Evolutionary conservation across 805 yeast genomes (phyloP).

Genomic region (Candida nitratophila): DNA sequence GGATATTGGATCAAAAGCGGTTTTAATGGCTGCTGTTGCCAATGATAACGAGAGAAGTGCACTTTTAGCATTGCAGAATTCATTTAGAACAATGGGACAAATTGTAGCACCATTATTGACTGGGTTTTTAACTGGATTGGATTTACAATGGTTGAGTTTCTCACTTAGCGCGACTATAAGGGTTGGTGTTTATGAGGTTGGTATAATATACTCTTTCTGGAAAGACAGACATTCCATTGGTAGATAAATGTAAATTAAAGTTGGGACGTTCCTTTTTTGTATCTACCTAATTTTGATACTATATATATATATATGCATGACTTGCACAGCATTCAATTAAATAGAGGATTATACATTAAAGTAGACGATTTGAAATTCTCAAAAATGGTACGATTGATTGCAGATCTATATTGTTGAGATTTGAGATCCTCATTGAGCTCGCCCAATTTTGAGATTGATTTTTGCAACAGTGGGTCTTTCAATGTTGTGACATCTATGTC

Average conservation of each 20-base stretch:
- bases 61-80: constrained; percentile 38
- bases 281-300: no score
- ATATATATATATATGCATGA: not conserved
- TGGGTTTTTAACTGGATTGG: constrained; percentile 30
- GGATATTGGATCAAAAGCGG: constrained; percentile 44
- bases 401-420: constrained; percentile 1
- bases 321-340: not conserved
- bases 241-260: no score
- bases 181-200: constrained; percentile 31
- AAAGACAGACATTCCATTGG: constrained; percentile 8
- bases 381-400: constrained; percentile 1
- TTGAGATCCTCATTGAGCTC: not conserved
- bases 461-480: not conserved
- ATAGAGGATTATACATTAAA: constrained; percentile 11
- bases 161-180: constrained; percentile 34
- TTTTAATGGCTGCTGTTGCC: constrained; percentile 35
- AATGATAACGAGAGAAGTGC: constrained; percentile 34
- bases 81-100: constrained; percentile 34
- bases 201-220: constrained; percentile 28
- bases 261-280: no score
- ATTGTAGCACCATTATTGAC: constrained; percentile 35
- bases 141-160: constrained; percentile 35
- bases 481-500: not conserved
- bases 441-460: constrained; percentile 1
- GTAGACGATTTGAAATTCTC: constrained; percentile 9